A percentile compares a stretch with the other conserved stretches of the same genome.
These are phyloP conservation scores for Pichia sp. DNA, from an alignment of 1,139 yeast genomes.

Conservation along the genomic window DNA sequence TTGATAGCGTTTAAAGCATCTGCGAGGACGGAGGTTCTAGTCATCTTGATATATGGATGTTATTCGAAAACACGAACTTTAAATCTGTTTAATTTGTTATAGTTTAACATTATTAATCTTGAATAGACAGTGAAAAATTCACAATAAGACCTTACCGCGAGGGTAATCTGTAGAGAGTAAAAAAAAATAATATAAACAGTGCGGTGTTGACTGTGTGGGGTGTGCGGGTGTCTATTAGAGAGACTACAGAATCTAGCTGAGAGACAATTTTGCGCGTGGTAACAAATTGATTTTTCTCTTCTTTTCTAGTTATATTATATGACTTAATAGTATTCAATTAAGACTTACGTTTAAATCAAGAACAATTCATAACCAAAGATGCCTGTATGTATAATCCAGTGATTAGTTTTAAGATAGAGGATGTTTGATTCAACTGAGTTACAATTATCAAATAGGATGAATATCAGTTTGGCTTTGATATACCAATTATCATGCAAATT, in stretches of 20 bases:
- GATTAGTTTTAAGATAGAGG: no score
- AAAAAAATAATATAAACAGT: background rate
- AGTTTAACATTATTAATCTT: no score
- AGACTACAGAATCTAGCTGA: no score
- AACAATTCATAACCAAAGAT: slow-evolving; percentile 1
- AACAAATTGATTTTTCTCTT: no score
- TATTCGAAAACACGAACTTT: background rate
- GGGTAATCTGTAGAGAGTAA: background rate
- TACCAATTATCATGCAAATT: no score
- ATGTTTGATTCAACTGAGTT: no score
- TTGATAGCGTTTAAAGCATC: slow-evolving; percentile 97
- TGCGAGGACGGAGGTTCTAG: slow-evolving; percentile 98
- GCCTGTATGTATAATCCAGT: slow-evolving; percentile 6
- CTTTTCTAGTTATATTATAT: no score
- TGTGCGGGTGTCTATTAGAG: slow-evolving; percentile 1
- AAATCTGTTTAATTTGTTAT: no score
- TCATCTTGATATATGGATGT: slow-evolving; percentile 47
- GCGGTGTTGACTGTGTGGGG: slow-evolving; percentile 6
- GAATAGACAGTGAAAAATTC: background rate
- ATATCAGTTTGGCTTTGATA: no score
- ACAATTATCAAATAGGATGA: no score
- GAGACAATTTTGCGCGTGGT: no score
- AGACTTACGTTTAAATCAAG: background rate
- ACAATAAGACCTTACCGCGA: background rate
- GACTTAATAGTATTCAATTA: no score